Evolutionary conservation across 768 basidiomycete genomes (phyloP).

Genomic region (Punctularia strigosozonata): DNA sequence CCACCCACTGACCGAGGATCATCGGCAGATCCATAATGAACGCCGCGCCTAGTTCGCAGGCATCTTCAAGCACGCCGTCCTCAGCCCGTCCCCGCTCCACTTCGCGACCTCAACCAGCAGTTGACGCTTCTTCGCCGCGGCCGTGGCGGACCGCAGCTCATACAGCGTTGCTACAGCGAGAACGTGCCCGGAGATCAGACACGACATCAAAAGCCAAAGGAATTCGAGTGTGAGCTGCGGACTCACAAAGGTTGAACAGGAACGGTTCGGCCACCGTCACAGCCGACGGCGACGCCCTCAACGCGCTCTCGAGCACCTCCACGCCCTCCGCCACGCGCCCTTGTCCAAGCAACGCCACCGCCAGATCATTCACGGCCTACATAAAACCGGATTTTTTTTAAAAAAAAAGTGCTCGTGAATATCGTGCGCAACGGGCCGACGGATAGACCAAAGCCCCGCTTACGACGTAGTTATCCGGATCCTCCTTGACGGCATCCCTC

Average conservation of each 20-base stretch:
- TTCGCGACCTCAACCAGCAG: slow-evolving; percentile 67
- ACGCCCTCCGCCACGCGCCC: slow-evolving; percentile 52
- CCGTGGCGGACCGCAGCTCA: slow-evolving; percentile 63
- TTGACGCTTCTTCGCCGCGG: slow-evolving; percentile 65
- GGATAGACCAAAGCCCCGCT: too few relatives aligned
- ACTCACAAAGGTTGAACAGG: slow-evolving; percentile 74
- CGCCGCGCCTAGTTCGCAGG: slow-evolving; percentile 35
- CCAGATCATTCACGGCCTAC: slow-evolving; percentile 67
- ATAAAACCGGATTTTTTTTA: neutral
- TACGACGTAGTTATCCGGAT: slow-evolving; percentile 52
- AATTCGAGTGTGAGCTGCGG: neutral
- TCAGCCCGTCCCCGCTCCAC: slow-evolving; percentile 80
- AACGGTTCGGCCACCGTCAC: slow-evolving; percentile 74
- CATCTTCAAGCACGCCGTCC: slow-evolving; percentile 69
- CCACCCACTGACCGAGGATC: too few relatives aligned
- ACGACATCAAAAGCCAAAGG: neutral
- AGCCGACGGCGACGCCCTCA: slow-evolving; percentile 54
- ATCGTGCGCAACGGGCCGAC: neutral
- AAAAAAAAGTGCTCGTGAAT: neutral
- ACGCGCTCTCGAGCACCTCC: slow-evolving; percentile 48
- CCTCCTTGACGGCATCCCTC: slow-evolving; percentile 29
- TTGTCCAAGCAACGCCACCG: slow-evolving; percentile 58
- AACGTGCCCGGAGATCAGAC: neutral
- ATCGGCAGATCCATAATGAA: too few relatives aligned
- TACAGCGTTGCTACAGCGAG: slow-evolving; percentile 58